Conservation (phyloP, 495 filamentous ascomycete species). For the Trichoderma gamsii region DNA sequence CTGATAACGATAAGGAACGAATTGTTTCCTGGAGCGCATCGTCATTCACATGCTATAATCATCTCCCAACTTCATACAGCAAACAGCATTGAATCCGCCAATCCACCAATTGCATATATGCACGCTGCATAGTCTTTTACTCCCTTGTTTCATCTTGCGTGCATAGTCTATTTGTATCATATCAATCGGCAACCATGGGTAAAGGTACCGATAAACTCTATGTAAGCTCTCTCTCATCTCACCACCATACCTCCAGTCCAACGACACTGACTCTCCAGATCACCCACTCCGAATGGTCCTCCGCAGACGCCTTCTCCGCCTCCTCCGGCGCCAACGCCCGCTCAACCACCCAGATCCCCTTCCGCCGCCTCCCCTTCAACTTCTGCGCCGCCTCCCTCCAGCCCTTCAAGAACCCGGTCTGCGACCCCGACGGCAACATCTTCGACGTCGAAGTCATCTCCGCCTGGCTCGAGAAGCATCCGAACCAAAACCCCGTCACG, state of each 20-base stretch:
- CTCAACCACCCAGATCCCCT: conserved; percentile 50
- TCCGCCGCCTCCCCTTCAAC: conserved; percentile 92
- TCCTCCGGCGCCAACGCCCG: conserved; percentile 65
- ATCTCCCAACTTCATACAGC: too few species aligned
- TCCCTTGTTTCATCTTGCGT: background rate
- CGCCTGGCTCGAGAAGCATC: conserved; percentile 88
- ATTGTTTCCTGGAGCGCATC: background rate
- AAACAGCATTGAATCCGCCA: too few species aligned
- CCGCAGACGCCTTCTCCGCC: conserved; percentile 74
- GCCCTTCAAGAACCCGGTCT: conserved; percentile 81
- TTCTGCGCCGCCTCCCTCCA: conserved; percentile 95
- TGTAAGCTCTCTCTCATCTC: background rate
- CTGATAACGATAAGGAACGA: conserved; percentile 13
- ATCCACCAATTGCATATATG: background rate
- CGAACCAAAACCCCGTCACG: conserved; percentile 74
- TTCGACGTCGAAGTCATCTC: conserved; percentile 84
- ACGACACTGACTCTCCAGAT: conserved; percentile 74
- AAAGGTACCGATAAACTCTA: conserved; percentile 54
- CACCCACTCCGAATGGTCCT: conserved; percentile 95
- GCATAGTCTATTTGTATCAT: background rate
- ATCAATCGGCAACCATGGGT: conserved; percentile 38
- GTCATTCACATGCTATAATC: background rate
- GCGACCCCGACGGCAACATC: conserved; percentile 68
- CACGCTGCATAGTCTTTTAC: background rate
- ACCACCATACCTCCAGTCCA: conserved; percentile 13